Evolutionary conservation across 495 filamentous ascomycete species (phyloP).

Genomic region (Penicillium argentinense): DNA sequence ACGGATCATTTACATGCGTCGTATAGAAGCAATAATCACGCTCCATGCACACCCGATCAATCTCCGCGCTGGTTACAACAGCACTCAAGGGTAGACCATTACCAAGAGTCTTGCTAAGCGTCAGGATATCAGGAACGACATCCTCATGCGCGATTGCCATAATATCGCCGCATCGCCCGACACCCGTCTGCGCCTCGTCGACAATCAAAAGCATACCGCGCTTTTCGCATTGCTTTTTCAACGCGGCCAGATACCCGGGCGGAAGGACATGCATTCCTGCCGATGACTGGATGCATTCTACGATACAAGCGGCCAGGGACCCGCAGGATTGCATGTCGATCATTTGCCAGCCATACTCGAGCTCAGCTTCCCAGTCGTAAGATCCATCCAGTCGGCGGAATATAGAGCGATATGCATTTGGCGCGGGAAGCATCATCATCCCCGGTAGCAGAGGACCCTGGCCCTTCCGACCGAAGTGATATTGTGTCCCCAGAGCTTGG

Average conservation of each 20-base stretch:
- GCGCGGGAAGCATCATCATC: constrained; percentile 45
- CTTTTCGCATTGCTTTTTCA: constrained; percentile 47
- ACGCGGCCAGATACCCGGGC: constrained; percentile 43
- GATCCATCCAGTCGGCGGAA: constrained; percentile 47
- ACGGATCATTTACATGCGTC: constrained; percentile 15
- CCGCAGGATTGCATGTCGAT: constrained; percentile 53
- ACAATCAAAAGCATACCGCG: constrained; percentile 55
- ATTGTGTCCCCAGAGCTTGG: constrained; percentile 36
- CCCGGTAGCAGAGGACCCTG: constrained; percentile 33
- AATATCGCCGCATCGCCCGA: constrained; percentile 52
- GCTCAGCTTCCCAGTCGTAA: constrained; percentile 55
- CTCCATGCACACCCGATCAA: constrained; percentile 7
- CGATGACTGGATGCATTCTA: constrained; percentile 53
- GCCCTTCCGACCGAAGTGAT: constrained; percentile 41
- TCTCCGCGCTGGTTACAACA: constrained; percentile 8
- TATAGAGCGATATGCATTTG: constrained; percentile 51
- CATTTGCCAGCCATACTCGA: constrained; percentile 52
- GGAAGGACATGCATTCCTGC: constrained; percentile 49
- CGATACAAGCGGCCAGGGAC: constrained; percentile 53
- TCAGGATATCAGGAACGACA: constrained; percentile 46
- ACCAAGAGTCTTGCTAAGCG: constrained; percentile 14
- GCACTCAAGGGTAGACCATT: constrained; percentile 14
- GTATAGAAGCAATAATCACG: constrained; percentile 14
- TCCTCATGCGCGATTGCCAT: constrained; percentile 50
- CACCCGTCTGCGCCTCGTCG: constrained; percentile 56